A percentile compares a stretch with the other conserved stretches of the same genome.
Evolutionary conservation across 768 basidiomycete species (phyloP).

Genomic region (Pisolithus microcarpus): DNA sequence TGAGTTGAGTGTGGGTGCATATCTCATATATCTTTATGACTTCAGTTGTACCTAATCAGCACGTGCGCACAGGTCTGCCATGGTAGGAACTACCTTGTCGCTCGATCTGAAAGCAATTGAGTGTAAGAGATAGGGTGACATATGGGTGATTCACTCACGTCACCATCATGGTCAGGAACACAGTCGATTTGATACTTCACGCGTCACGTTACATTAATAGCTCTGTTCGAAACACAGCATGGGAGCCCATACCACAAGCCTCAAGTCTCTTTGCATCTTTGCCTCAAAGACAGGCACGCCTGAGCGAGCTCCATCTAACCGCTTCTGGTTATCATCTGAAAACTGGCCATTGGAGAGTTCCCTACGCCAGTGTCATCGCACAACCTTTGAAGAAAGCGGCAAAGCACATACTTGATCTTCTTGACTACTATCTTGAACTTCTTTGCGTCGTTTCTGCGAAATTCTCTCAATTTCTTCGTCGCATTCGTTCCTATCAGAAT

Average conservation of each 20-base stretch:
- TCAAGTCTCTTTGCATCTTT: constrained; percentile 44
- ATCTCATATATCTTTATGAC: constrained; percentile 46
- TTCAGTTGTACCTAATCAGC: constrained; percentile 10
- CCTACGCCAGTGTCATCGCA: constrained; percentile 22
- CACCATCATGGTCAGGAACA: constrained; percentile 27
- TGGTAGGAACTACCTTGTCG: constrained; percentile 28
- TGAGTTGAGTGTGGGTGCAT: constrained; percentile 42
- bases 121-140: neutral
- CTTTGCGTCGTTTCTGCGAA: neutral
- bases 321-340: constrained; percentile 55
- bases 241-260: constrained; percentile 35
- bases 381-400: neutral
- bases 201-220: neutral
- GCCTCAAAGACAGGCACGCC: constrained; percentile 55
- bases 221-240: neutral
- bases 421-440: neutral
- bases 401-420: neutral
- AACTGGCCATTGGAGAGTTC: constrained; percentile 59
- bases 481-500: neutral
- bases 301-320: constrained; percentile 33
- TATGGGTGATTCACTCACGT: constrained; percentile 5
- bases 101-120: constrained; percentile 26
- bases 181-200: constrained; percentile 33
- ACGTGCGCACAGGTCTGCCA: neutral
- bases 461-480: neutral